phyloP scores from a whole-genome alignment of 108 stramenopile genomes.

The Schizochytrium sp. region DNA sequence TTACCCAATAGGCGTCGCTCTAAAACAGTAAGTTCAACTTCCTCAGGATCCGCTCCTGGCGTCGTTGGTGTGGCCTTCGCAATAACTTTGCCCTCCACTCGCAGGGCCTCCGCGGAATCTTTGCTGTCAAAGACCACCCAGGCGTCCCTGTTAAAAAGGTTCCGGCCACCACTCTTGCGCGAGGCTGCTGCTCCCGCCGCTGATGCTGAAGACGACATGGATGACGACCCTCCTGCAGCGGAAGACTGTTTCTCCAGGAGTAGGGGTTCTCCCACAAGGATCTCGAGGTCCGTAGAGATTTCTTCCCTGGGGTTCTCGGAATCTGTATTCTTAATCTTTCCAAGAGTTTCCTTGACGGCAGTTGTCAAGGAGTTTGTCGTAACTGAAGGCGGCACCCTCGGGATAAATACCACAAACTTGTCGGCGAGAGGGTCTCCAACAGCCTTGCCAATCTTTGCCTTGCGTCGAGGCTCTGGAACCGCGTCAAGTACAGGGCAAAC shows the following conservation, averaged over 20 bases:
- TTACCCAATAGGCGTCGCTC: constrained; percentile 34
- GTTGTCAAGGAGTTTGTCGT: neutral
- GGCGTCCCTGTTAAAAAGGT: constrained; percentile 20
- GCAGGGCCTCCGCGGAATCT: constrained; percentile 25
- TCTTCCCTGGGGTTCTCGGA: neutral
- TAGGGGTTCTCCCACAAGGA: constrained; percentile 42
- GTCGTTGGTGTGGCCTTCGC: constrained; percentile 18
- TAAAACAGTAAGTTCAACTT: neutral
- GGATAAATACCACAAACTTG: neutral
- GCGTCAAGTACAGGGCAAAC: constrained; percentile 3
- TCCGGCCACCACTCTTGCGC: constrained; percentile 13
- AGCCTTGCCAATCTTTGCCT: neutral
- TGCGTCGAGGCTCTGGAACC: neutral
- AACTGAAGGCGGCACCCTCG: constrained; percentile 12
- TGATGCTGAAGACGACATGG: neutral
- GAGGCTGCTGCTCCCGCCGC: constrained; percentile 2
- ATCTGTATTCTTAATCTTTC: neutral
- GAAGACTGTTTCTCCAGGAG: constrained; percentile 1
- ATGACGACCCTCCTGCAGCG: neutral
- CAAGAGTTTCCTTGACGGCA: neutral
- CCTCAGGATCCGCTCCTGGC: neutral
- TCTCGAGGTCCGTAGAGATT: neutral
- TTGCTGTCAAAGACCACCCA: neutral
- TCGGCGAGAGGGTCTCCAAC: constrained; percentile 35
- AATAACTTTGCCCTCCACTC: neutral